These are phyloP conservation scores for Coemansia sp. DNA, from an alignment of 192 early-diverging fungal genomes.

Conservation along the genomic window DNA sequence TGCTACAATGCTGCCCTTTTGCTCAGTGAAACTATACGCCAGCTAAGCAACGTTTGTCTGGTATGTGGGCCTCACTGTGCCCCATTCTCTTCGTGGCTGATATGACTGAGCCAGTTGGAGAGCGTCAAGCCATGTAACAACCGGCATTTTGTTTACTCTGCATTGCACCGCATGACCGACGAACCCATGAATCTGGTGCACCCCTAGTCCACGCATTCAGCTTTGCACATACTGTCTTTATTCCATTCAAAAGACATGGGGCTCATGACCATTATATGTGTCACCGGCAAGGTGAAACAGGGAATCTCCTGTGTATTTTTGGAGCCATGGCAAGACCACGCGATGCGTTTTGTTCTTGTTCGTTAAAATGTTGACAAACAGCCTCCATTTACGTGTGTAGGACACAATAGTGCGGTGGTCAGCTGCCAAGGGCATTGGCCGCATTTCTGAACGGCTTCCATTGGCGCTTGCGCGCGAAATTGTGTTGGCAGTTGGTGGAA, in stretches of 20 bases:
- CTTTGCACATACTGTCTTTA: neutral
- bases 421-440: constrained; percentile 92
- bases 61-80: neutral
- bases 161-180: constrained; percentile 3
- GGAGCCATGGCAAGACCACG: neutral
- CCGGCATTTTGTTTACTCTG: neutral
- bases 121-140: neutral
- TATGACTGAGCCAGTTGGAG: neutral
- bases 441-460: constrained; percentile 80
- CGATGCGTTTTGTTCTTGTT: neutral
- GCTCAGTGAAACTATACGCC: neutral
- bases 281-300: neutral
- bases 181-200: constrained; percentile 6
- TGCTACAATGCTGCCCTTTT: neutral
- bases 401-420: constrained; percentile 97
- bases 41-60: neutral
- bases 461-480: constrained; percentile 81
- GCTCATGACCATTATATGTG: neutral
- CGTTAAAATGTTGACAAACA: neutral
- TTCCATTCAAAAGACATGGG: neutral
- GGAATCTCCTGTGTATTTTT: neutral
- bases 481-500: constrained; percentile 69
- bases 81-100: neutral
- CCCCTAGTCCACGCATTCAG: neutral
- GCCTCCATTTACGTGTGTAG: constrained; percentile 18